Conservation (phyloP, 2,329 filamentous ascomycete genomes). For the Alternaria tenuissima region DNA sequence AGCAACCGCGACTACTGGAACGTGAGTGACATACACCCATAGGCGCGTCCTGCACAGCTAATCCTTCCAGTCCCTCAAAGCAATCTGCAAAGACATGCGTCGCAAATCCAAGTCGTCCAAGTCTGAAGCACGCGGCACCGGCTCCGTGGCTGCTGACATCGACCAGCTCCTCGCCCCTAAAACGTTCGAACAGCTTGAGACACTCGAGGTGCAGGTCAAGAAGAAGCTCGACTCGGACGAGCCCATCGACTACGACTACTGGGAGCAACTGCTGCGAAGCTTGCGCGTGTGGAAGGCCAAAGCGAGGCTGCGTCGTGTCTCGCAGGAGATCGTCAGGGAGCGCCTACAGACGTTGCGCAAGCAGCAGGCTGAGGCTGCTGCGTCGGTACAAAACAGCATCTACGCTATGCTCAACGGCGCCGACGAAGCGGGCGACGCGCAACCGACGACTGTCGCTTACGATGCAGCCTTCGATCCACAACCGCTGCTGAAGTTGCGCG, state of each 20-base stretch:
- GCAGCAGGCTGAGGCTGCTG: constrained; percentile 73
- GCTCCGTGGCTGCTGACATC: constrained; percentile 84
- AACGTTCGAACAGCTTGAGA: constrained; percentile 83
- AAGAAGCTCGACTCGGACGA: constrained; percentile 87
- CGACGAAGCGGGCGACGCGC: constrained; percentile 7
- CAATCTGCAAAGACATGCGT: constrained; percentile 79
- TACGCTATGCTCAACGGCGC: constrained; percentile 52
- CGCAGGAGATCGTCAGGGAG: constrained; percentile 75
- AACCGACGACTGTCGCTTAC: constrained; percentile 34
- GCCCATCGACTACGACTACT: constrained; percentile 95
- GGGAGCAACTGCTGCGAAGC: constrained; percentile 89
- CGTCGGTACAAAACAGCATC: constrained; percentile 62
- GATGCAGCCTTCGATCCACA: constrained; percentile 67
- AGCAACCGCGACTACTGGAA: constrained; percentile 90
- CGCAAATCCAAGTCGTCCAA: constrained; percentile 69
- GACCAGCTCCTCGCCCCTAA: constrained; percentile 88
- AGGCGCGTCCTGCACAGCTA: constrained; percentile 29
- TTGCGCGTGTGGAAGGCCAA: constrained; percentile 91
- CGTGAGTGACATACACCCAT: constrained; percentile 52
- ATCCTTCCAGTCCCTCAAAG: constrained; percentile 72
- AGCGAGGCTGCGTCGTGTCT: constrained; percentile 81
- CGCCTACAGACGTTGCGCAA: constrained; percentile 72
- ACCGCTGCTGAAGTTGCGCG: constrained; percentile 68
- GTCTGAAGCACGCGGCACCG: constrained; percentile 77
- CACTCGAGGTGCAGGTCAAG: constrained; percentile 85